Percentiles rank a stretch among this genome's conserved stretches.
These are phyloP conservation scores for Silene vulgaris DNA, from an alignment of 179 eudicot genomes.

Conservation along the genomic window DNA sequence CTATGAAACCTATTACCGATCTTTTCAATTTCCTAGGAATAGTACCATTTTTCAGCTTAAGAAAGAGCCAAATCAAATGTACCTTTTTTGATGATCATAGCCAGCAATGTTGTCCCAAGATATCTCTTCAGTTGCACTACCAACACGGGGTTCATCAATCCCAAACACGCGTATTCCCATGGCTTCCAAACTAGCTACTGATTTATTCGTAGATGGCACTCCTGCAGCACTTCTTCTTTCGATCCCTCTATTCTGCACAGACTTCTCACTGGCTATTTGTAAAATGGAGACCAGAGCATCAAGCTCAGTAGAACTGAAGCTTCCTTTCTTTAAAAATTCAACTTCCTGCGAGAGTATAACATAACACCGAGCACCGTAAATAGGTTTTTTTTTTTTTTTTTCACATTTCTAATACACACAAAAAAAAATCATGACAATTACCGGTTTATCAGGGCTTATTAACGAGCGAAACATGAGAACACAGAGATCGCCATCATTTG, in stretches of 20 bases:
- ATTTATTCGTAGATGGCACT: conserved; percentile 51
- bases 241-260: conserved; percentile 29
- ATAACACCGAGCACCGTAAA: background rate
- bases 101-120: conserved; percentile 99
- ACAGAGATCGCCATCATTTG: conserved; percentile 59
- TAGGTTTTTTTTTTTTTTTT: background rate
- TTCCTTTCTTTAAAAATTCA: conserved; percentile 81
- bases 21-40: background rate
- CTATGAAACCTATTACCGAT: background rate
- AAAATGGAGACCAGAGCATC: conserved; percentile 71
- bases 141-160: conserved; percentile 42
- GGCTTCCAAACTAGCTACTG: conserved; percentile 68
- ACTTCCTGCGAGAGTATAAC: conserved; percentile 54
- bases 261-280: conserved; percentile 65
- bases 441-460: conserved; percentile 79
- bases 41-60: background rate
- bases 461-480: conserved; percentile 82
- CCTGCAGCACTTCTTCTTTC: conserved; percentile 38
- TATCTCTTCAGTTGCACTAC: conserved; percentile 39
- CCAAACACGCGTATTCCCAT: conserved; percentile 94
- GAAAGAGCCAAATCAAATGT: conserved; percentile 17
- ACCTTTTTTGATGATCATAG: conserved; percentile 86
- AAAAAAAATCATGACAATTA: conserved; percentile 21
- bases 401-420: background rate
- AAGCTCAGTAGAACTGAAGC: conserved; percentile 68